Percentiles rank a stretch among this genome's conserved stretches.
phyloP scores from a whole-genome alignment of 108 stramenopile genomes.

The Cyclotella sp. region DNA sequence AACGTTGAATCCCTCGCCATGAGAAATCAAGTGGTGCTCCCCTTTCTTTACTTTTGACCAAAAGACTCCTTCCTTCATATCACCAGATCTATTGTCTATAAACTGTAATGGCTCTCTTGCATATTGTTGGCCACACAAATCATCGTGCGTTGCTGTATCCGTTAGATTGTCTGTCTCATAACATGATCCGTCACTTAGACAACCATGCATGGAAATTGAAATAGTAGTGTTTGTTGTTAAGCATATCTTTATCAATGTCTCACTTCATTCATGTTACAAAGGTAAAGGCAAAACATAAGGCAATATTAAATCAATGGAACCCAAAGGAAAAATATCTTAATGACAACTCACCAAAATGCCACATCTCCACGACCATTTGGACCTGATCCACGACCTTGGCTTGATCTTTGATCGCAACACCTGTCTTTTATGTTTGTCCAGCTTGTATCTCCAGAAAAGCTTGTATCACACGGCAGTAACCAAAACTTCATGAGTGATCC shows the following conservation, averaged over 20 bases:
- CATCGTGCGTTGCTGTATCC: constrained; percentile 17
- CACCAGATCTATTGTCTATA: constrained; percentile 39
- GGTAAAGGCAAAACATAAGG: background rate
- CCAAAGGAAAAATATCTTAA: background rate
- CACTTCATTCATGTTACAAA: constrained; percentile 57
- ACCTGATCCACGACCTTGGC: constrained; percentile 35
- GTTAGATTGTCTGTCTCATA: constrained; percentile 64
- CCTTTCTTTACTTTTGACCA: constrained; percentile 63
- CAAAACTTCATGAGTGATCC: constrained; percentile 24
- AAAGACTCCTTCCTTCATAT: constrained; percentile 49
- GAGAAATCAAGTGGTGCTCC: constrained; percentile 57
- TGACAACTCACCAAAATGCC: constrained; percentile 49
- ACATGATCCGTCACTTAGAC: constrained; percentile 68
- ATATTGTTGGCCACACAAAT: constrained; percentile 22
- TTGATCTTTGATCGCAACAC: constrained; percentile 8
- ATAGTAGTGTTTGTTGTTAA: constrained; percentile 16
- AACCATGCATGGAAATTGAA: constrained; percentile 63
- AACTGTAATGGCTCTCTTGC: constrained; percentile 25
- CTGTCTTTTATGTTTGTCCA: constrained; percentile 43
- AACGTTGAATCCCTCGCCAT: constrained; percentile 69
- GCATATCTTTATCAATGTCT: constrained; percentile 63
- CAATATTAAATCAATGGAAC: no score
- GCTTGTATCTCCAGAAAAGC: constrained; percentile 78
- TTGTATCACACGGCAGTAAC: constrained; percentile 78
- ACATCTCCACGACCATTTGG: constrained; percentile 54